Conservation (phyloP, 2,329 filamentous ascomycete species). For the Mycosphaerella arachidis region DNA sequence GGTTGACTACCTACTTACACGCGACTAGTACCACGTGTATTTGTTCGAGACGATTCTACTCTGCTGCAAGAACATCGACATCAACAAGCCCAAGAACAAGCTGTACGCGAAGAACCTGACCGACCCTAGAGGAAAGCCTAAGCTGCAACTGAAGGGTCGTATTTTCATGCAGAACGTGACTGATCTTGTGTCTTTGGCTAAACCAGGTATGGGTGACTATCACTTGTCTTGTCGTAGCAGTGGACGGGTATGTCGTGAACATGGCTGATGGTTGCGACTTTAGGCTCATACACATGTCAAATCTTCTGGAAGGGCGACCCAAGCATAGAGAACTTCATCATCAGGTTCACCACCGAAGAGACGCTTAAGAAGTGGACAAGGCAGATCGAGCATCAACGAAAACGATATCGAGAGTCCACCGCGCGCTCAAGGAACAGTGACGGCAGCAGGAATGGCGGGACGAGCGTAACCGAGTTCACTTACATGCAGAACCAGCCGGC, state of each 20-base stretch:
- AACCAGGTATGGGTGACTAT: slow-evolving; percentile 63
- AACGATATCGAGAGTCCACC: slow-evolving; percentile 47
- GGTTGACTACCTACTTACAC: background rate
- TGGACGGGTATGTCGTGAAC: slow-evolving; percentile 27
- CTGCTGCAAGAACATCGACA: slow-evolving; percentile 91
- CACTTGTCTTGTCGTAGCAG: slow-evolving; percentile 18
- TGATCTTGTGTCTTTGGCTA: slow-evolving; percentile 80
- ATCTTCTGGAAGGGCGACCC: slow-evolving; percentile 99
- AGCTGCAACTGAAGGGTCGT: slow-evolving; percentile 85
- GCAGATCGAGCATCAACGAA: slow-evolving; percentile 71
- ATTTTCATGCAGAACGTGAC: slow-evolving; percentile 99
- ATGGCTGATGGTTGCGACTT: slow-evolving; percentile 19
- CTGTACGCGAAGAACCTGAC: slow-evolving; percentile 67
- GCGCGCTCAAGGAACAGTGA: slow-evolving; percentile 41
- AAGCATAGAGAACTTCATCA: slow-evolving; percentile 91
- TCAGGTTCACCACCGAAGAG: slow-evolving; percentile 88
- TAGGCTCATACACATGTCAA: slow-evolving; percentile 89
- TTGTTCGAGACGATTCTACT: slow-evolving; percentile 92
- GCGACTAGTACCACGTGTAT: slow-evolving; percentile 83
- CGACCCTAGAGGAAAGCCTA: slow-evolving; percentile 69
- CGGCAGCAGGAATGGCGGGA: slow-evolving; percentile 31
- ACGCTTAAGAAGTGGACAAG: slow-evolving; percentile 87
- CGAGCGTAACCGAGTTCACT: slow-evolving; percentile 67
- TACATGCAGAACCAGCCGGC: slow-evolving; percentile 68
- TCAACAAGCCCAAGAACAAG: slow-evolving; percentile 71